Evolutionary conservation across 2,329 filamentous ascomycete genomes (phyloP), one percentile per base, ranked within the genome.

Genomic region (Aaosphaeria pasadenensis): DNA sequence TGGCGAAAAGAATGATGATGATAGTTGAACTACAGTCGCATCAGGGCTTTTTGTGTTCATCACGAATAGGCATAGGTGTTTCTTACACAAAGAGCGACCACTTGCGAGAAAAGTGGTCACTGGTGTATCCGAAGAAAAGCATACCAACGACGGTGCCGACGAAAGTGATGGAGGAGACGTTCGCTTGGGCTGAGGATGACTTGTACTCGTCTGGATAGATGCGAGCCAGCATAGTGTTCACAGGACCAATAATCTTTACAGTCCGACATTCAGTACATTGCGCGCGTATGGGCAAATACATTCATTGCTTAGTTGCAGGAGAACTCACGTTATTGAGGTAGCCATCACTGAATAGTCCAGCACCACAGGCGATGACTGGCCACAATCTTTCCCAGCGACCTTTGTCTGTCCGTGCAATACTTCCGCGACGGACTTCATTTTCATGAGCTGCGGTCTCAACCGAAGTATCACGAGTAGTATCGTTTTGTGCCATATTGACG

Each of bases 341-440:
- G 11, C 91, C 91, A 69, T 96, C 91, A 28, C 87, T 91, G 71
- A 96, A 96, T 2, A 96, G 78, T 61, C 91, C 91, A 44, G 91
- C 88, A 55, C 91, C 91, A 63, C 90, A 95, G 39, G 91, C 91
- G 58, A 96, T 86, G 1, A 90, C 87, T 11, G 91, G 89, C 79
- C 82, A 85, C 13, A 80, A 73, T 42, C 81, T 75, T 53, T 71
- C 69, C 69, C 66, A 70, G 52, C 51, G 54, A 4, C 60, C 57
- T 45, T 71, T 71, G 13, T 67, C 62, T 3, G 63, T 65, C 17
- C 43, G 49, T 11, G 61, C 57, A 30, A 67, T 50, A 42, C 63
- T 69, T 6, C 33, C 55, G 29, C 59, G 58, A 36, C 64, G 64
- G 6, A 49, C 38, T 24, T 24, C 17, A 24, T 24, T 2, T 24